Evolutionary conservation across 148 eudicot species (phyloP).

Genomic region (Amaranthus palmeri): DNA sequence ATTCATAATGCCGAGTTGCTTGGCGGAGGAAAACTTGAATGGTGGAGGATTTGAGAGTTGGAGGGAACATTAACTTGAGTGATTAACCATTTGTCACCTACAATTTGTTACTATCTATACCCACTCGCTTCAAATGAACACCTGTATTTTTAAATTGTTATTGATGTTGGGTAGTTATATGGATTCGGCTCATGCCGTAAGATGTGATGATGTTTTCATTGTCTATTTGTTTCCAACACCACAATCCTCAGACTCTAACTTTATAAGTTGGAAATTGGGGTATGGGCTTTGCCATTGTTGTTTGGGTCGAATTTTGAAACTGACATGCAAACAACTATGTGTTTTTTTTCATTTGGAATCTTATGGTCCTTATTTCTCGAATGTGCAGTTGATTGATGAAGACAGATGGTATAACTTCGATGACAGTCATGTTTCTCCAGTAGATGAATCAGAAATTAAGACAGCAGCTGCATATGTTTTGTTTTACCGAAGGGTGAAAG

Average conservation of each 20-base stretch:
- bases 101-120: background rate
- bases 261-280: no score
- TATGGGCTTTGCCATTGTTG: no score
- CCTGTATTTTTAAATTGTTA: background rate
- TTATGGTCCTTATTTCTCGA: conserved; percentile 6
- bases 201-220: background rate
- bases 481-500: conserved; percentile 75
- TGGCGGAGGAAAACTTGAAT: no score
- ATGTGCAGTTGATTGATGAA: conserved; percentile 76
- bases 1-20: no score
- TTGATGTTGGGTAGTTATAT: background rate
- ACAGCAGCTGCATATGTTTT: conserved; percentile 94
- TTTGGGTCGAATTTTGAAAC: no score
- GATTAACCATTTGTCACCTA: background rate
- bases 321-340: background rate
- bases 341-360: conserved; percentile 10
- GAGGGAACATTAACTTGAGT: background rate
- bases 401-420: conserved; percentile 96
- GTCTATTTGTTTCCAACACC: no score
- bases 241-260: no score
- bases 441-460: conserved; percentile 65
- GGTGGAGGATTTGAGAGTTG: background rate
- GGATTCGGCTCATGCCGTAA: background rate
- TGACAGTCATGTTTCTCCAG: conserved; percentile 83
- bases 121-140: background rate